A percentile compares a stretch with the other conserved stretches of the same genome.
phyloP scores from a whole-genome alignment of 2,329 filamentous ascomycete genomes.

The Ophiocordyceps australis region DNA sequence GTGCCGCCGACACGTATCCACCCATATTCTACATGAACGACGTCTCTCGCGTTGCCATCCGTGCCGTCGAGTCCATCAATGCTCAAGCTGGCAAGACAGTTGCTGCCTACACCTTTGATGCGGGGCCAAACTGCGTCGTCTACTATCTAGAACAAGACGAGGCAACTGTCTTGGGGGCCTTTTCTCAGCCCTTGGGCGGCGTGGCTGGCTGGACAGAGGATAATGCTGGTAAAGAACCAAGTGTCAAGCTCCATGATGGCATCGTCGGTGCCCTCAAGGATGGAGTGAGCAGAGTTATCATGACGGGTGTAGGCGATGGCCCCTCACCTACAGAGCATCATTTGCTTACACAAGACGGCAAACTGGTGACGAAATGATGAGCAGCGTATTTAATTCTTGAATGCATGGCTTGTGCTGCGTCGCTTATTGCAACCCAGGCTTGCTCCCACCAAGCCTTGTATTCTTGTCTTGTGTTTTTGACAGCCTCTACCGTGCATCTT shows the following conservation, averaged over 20 bases:
- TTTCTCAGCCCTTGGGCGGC: slow-evolving; percentile 46
- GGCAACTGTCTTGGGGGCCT: slow-evolving; percentile 54
- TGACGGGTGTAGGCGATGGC: slow-evolving; percentile 82
- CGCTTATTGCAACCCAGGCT: too few species aligned
- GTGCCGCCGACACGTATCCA: slow-evolving; percentile 85
- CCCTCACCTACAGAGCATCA: slow-evolving; percentile 65
- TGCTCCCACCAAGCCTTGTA: too few species aligned
- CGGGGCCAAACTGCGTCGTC: slow-evolving; percentile 88
- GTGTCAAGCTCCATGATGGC: slow-evolving; percentile 43
- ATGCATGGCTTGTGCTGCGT: too few species aligned
- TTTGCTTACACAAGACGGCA: slow-evolving; percentile 51
- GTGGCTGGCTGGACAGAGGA: slow-evolving; percentile 57
- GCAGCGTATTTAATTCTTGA: too few species aligned
- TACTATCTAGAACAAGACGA: slow-evolving; percentile 80
- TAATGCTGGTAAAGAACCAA: slow-evolving; percentile 30
- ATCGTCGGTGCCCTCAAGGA: slow-evolving; percentile 50
- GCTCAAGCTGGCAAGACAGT: slow-evolving; percentile 57
- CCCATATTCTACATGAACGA: slow-evolving; percentile 99
- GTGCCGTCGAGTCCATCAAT: slow-evolving; percentile 82
- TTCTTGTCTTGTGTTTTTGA: too few species aligned
- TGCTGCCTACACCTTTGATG: slow-evolving; percentile 93
- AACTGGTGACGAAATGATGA: too few species aligned
- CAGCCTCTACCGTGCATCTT: too few species aligned
- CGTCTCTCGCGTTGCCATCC: slow-evolving; percentile 69
- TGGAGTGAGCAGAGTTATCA: slow-evolving; percentile 76